A percentile compares a stretch with the other conserved stretches of the same genome.
phyloP scores from a whole-genome alignment of 1,284 basidiomycete genomes.

The Fomitopsis schrenkii region DNA sequence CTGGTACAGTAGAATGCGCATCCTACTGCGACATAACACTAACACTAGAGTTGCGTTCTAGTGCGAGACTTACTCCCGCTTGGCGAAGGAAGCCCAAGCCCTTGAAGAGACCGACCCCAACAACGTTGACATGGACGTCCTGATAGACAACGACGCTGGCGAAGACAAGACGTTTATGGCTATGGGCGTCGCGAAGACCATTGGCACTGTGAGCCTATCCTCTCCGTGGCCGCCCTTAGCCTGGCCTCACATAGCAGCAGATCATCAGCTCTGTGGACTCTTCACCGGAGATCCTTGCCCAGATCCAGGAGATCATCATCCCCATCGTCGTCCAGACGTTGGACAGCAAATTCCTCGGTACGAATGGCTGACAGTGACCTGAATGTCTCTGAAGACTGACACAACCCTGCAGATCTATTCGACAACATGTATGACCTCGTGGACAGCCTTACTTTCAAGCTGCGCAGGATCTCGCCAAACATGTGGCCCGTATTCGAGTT shows the following conservation, averaged over 20 bases:
- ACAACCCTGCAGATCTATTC: constrained; percentile 60
- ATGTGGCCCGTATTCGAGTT: constrained; percentile 89
- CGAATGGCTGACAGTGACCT: neutral
- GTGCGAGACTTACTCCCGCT: constrained; percentile 81
- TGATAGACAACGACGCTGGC: constrained; percentile 49
- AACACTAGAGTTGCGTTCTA: constrained; percentile 23
- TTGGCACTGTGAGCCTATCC: constrained; percentile 54
- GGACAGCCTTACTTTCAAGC: constrained; percentile 83
- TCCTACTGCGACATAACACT: neutral
- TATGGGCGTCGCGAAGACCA: constrained; percentile 82
- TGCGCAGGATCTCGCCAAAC: constrained; percentile 68
- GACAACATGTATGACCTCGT: constrained; percentile 88
- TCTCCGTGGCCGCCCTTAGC: neutral
- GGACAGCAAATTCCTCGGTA: constrained; percentile 69
- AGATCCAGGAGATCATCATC: constrained; percentile 80
- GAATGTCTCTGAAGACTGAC: neutral
- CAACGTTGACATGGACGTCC: constrained; percentile 45
- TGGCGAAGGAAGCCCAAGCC: constrained; percentile 62
- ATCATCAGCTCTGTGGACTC: constrained; percentile 72
- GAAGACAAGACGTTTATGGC: constrained; percentile 85
- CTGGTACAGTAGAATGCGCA: constrained; percentile 47
- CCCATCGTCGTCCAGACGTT: constrained; percentile 79
- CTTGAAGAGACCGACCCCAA: constrained; percentile 47
- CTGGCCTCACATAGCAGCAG: constrained; percentile 28
- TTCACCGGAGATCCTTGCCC: constrained; percentile 71